These are phyloP conservation scores for Blastobotrys terrestris DNA, from an alignment of 805 yeast species.

Conservation along the genomic window DNA sequence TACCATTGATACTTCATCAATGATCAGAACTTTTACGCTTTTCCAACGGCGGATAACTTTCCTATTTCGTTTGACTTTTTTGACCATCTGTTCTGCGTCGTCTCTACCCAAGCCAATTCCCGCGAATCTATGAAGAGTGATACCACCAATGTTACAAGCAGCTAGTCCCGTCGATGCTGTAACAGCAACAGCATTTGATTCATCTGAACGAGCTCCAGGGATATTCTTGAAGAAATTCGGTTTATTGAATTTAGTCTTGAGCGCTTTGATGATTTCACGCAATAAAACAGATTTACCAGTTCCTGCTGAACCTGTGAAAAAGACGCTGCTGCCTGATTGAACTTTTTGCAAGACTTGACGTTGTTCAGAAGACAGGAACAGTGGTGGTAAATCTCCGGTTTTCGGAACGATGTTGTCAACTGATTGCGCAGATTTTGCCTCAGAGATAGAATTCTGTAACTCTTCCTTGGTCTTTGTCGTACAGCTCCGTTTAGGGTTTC, in stretches of 20 bases:
- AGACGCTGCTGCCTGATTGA: constrained; percentile 55
- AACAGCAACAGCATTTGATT: constrained; percentile 50
- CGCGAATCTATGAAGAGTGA: constrained; percentile 77
- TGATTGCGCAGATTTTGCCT: constrained; percentile 4
- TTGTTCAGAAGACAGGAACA: constrained; percentile 43
- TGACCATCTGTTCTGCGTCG: constrained; percentile 39
- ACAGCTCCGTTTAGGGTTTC: neutral
- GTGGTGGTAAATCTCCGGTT: constrained; percentile 7
- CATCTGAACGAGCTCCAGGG: constrained; percentile 25
- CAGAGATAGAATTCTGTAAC: neutral
- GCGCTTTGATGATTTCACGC: constrained; percentile 53
- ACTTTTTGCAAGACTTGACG: constrained; percentile 56
- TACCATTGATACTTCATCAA: constrained; percentile 94
- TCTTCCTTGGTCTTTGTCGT: neutral
- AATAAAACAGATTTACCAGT: constrained; percentile 94
- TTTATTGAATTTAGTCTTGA: constrained; percentile 39
- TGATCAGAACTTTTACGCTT: constrained; percentile 59
- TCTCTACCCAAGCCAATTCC: constrained; percentile 78
- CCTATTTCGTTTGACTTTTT: constrained; percentile 43
- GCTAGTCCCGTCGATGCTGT: constrained; percentile 97
- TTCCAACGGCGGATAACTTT: constrained; percentile 54
- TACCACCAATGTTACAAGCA: constrained; percentile 89
- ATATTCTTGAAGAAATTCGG: constrained; percentile 35
- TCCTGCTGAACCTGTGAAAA: constrained; percentile 97
- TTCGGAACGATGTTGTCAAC: neutral